These are phyloP conservation scores for Huntiella savannae DNA, from an alignment of 2,329 filamentous ascomycete species.

Conservation along the genomic window DNA sequence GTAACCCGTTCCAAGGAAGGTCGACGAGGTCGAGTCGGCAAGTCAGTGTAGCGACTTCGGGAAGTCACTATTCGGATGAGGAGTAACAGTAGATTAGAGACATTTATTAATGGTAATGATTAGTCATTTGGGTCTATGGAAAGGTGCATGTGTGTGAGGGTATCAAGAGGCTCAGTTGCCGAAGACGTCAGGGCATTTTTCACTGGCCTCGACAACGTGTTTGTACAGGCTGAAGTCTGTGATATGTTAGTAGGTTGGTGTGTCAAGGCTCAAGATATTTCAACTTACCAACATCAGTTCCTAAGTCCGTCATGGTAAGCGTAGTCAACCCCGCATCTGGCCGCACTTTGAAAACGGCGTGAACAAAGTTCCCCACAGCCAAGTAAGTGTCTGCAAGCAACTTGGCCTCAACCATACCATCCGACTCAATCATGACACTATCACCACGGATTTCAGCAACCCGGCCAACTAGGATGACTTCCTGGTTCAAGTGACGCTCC, in stretches of 20 bases:
- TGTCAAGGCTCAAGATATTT: neutral
- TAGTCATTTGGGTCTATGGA: no score
- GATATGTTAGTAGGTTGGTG: neutral
- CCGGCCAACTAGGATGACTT: slow-evolving; percentile 71
- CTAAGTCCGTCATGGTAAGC: slow-evolving; percentile 50
- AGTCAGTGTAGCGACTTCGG: neutral
- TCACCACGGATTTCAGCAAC: slow-evolving; percentile 70
- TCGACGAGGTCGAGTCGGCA: neutral
- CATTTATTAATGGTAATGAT: neutral
- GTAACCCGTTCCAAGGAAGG: slow-evolving; percentile 16
- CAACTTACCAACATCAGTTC: slow-evolving; percentile 45
- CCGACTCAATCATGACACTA: slow-evolving; percentile 60
- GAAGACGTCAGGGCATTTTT: no score
- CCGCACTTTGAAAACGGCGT: slow-evolving; percentile 66
- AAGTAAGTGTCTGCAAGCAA: slow-evolving; percentile 53
- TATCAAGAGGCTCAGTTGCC: no score
- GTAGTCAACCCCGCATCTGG: slow-evolving; percentile 53
- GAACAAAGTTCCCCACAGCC: slow-evolving; percentile 47
- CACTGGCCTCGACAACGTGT: slow-evolving; percentile 52
- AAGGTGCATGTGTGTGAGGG: no score
- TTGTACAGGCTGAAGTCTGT: slow-evolving; percentile 59
- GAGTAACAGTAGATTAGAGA: neutral
- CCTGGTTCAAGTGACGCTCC: slow-evolving; percentile 51
- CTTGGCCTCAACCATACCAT: slow-evolving; percentile 54
- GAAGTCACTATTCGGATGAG: neutral